These are phyloP conservation scores for Daldinia bambusicola DNA, from an alignment of 495 filamentous ascomycete genomes.

Conservation along the genomic window DNA sequence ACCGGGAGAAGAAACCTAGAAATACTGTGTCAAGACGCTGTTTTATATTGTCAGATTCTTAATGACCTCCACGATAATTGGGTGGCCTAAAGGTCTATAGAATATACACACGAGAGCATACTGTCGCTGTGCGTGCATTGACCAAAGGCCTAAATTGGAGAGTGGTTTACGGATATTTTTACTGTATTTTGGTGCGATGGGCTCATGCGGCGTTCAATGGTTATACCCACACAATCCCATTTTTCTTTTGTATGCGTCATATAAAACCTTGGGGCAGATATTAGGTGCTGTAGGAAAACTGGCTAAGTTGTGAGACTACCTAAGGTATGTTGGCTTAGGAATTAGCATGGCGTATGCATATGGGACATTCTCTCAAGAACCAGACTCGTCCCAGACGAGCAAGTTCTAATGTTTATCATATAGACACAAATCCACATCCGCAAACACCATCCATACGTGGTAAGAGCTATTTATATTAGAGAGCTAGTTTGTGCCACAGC, in stretches of 20 bases:
- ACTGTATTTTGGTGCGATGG: background rate
- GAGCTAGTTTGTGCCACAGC: background rate
- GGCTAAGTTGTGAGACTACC: background rate
- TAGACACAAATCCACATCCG: background rate
- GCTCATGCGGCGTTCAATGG: conserved; percentile 20
- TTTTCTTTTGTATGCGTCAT: background rate
- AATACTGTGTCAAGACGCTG: background rate
- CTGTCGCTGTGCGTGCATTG: background rate
- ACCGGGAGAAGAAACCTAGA: background rate
- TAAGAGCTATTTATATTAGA: background rate
- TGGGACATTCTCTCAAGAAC: conserved; percentile 5
- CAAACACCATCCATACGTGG: background rate
- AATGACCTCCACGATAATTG: background rate
- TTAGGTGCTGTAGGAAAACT: conserved; percentile 2
- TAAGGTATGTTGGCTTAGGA: too few species aligned
- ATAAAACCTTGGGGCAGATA: background rate
- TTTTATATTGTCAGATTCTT: background rate
- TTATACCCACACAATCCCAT: conserved; percentile 11
- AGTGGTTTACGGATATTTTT: background rate
- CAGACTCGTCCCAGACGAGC: conserved; percentile 17
- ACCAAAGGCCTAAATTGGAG: background rate
- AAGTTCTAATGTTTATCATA: background rate
- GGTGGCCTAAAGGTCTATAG: background rate
- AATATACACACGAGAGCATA: background rate
- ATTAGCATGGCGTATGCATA: conserved; percentile 19